Base-by-base conservation (phyloP, 2,329 filamentous ascomycete species). In the Aspergillus novoparasiticus region DNA sequence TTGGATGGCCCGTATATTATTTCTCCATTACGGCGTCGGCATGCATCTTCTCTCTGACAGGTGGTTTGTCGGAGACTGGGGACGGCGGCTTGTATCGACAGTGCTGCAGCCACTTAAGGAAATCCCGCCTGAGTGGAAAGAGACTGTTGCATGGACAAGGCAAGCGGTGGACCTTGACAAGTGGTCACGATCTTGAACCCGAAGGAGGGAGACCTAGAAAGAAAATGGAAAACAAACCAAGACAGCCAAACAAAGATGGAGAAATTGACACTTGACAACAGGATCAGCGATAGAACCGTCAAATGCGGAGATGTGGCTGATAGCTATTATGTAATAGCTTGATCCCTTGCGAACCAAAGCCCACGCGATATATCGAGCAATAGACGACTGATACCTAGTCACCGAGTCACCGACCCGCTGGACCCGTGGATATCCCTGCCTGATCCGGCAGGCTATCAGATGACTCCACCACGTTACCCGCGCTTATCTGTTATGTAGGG, bases 11-110 rank as follows among this genome's bases (percentile, higher is more conserved):
- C 71, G 72, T 1, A 67, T 76, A 21, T 6, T 76, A 16, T 75
- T 75, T 36, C 57, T 76, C 26, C 70, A 76, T 60, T 74, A 73
- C 59, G 71, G 72, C 3, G 68, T 74, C 4, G 69, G 68, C 0
- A 72, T 76, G 71, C 72, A 73, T 54, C 68, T 76, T n/a, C 53
- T 75, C 36, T 73, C 70, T 1, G 67, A 75, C 61, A 70, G 72
- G 34, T 76, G 74, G 74, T 76, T 73, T 59, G 73, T 76, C 12
- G 68, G 68, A n/a, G 72, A 73, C 23, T 73, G 69, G 68, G 73
- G 74, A 11, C 69, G 73, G 14, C 72, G 72, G 41, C 63, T 75
- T 14, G 70, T 76, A 16, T 63, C 69, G 45, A 70, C 72, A 2
- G 71, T 71, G 23, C n/a, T 76, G n/a, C 64, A 72, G 19, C 58